Evolutionary conservation across 352 stramenopile species (phyloP), one percentile per base, ranked within the genome.

Genomic region (Phytophthora chlamydospora): DNA sequence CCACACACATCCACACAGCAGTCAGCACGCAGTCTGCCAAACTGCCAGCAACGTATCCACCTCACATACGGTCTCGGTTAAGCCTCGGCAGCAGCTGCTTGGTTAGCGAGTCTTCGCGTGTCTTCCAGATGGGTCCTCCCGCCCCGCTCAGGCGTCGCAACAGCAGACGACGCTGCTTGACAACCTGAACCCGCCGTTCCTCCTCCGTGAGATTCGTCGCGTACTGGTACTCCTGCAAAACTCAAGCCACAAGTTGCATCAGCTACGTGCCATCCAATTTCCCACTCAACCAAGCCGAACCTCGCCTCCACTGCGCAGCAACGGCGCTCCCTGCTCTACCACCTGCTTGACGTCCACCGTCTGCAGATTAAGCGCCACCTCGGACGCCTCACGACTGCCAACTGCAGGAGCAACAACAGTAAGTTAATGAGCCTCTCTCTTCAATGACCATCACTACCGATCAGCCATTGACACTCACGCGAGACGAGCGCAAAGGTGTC

Each of bases 221-320:
- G 64, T 93, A 95, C 47, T 77, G 59, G 50, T 95, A 95, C 58
- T 93, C 87, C 81, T 90, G 45, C 48, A 9, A 29, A 58, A 16
- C 44, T 27, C 16, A 59, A 36, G 17, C 11, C 17, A 3, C 61
- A 13, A 67, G 19, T 11, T 40, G 12, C 5, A 11, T 4, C 16
- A 40, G 4, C 14, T 16, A 53, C 9, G 8, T n/a, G 27, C 7
- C 16, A 62, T n/a, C 13, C 7, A 47, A 31, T 31, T 8, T 6
- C 6, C 11, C 19, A 13, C 11, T 1, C 8, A 69, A 68, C 14
- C n/a, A 7, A 31, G 27, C 27, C 27, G 27, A 9, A 88, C 81
- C 63, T 95, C 81, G 24, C 87, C 87, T 19, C 87, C 87, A 46
- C 80, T 93, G 8, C 84, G 77, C 27, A 95, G 42, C 33, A 95